Evolutionary conservation across 176 grass and related monocot species (phyloP).

Genomic region (Tuctoria greenei): DNA sequence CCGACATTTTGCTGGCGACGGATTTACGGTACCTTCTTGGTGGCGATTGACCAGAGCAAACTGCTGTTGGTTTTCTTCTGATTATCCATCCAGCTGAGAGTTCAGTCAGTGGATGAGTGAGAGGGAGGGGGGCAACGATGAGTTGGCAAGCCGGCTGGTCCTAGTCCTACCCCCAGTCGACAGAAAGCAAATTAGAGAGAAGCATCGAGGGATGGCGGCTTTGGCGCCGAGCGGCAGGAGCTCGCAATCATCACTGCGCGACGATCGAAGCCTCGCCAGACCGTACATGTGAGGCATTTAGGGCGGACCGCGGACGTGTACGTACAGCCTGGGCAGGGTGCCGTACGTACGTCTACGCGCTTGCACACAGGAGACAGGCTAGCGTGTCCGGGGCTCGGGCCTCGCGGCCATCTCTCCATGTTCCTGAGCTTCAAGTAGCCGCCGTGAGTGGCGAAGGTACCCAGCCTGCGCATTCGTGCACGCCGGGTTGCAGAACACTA

Average conservation of each 20-base stretch:
- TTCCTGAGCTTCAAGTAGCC: neutral
- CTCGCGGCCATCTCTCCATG: neutral
- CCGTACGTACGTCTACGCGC: neutral
- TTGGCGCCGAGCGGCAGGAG: neutral
- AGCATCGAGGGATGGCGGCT: no score
- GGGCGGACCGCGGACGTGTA: neutral
- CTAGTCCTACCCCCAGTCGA: no score
- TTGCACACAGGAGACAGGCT: no score
- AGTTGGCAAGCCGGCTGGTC: no score
- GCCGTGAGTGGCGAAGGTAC: neutral
- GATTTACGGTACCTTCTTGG: no score
- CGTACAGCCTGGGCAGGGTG: neutral
- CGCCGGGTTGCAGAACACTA: neutral
- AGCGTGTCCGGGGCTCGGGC: neutral
- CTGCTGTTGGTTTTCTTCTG: no score
- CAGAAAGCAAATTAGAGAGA: no score
- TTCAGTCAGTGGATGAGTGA: no score
- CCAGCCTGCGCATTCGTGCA: neutral
- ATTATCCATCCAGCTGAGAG: no score
- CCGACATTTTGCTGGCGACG: no score
- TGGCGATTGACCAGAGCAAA: no score
- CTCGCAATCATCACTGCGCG: neutral
- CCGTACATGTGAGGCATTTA: slow-evolving; percentile 21
- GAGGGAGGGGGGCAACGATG: no score
- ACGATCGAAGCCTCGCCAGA: neutral